A percentile compares a stretch with the other conserved stretches of the same genome.
Evolutionary conservation across 2,329 filamentous ascomycete genomes (phyloP).

Genomic region (Ophiostoma pallidulum): DNA sequence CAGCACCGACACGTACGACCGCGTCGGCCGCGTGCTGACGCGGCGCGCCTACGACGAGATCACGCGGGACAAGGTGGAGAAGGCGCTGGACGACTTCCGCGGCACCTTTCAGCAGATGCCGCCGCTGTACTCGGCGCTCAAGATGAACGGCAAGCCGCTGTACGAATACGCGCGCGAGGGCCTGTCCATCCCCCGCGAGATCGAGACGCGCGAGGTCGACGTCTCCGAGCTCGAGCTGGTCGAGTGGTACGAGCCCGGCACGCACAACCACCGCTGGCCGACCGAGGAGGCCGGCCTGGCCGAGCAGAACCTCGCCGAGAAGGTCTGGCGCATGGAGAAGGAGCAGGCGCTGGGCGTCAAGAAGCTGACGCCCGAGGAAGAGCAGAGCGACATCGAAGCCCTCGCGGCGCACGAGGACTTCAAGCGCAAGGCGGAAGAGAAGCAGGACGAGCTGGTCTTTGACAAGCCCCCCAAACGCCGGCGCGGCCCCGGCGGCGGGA

Average conservation of each 20-base stretch:
- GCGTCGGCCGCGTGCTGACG: slow-evolving; percentile 71
- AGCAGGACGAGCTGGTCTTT: slow-evolving; percentile 46
- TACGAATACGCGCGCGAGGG: slow-evolving; percentile 95
- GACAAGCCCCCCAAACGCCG: slow-evolving; percentile 36
- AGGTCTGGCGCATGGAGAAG: slow-evolving; percentile 55
- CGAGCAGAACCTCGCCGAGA: slow-evolving; percentile 68
- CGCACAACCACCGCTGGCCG: slow-evolving; percentile 72
- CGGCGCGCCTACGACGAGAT: slow-evolving; percentile 70
- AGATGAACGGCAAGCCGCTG: slow-evolving; percentile 85
- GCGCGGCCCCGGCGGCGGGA: slow-evolving; percentile 19
- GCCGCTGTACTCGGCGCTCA: slow-evolving; percentile 84
- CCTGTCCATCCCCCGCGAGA: slow-evolving; percentile 74
- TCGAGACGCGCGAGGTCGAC: slow-evolving; percentile 69
- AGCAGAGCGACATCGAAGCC: slow-evolving; percentile 45
- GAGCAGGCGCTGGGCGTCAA: slow-evolving; percentile 41
- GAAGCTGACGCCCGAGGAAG: slow-evolving; percentile 42
- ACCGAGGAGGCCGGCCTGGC: slow-evolving; percentile 64
- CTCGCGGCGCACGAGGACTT: slow-evolving; percentile 46
- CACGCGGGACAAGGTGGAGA: slow-evolving; percentile 67
- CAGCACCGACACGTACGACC: slow-evolving; percentile 87
- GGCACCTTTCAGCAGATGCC: slow-evolving; percentile 85
- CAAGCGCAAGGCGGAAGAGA: slow-evolving; percentile 50
- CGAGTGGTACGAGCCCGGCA: slow-evolving; percentile 76
- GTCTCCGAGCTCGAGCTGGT: slow-evolving; percentile 69
- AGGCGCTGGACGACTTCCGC: slow-evolving; percentile 63